A percentile compares a stretch with the other conserved stretches of the same genome.
Conservation (phyloP, 768 basidiomycete species). For the Leccinum ochraceum region DNA sequence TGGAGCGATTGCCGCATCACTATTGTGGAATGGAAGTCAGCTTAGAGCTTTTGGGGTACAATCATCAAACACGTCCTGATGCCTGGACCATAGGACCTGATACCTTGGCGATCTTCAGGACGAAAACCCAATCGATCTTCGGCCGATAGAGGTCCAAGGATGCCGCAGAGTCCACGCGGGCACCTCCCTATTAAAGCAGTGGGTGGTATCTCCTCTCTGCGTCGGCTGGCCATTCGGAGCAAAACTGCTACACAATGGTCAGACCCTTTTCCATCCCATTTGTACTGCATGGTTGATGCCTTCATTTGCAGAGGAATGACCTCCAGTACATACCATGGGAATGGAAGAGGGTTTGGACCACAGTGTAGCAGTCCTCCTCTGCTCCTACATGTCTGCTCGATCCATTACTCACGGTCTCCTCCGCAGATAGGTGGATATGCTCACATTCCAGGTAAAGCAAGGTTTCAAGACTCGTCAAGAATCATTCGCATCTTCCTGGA, state of each 20-base stretch:
- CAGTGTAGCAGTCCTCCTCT: constrained; percentile 14
- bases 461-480: background rate
- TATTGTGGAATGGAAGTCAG: constrained; percentile 7
- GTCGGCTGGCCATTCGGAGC: constrained; percentile 11
- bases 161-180: background rate
- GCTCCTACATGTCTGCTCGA: constrained; percentile 3
- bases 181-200: constrained; percentile 12
- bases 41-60: background rate
- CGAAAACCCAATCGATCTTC: background rate
- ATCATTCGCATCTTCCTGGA: background rate
- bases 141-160: constrained; percentile 4
- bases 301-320: constrained; percentile 30
- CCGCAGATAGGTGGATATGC: background rate
- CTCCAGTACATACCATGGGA: constrained; percentile 48
- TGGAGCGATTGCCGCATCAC: background rate
- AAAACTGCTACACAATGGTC: constrained; percentile 28
- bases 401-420: background rate
- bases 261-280: constrained; percentile 30
- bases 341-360: constrained; percentile 45
- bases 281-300: constrained; percentile 29
- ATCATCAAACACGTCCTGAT: background rate
- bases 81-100: background rate
- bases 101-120: background rate
- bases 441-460: constrained; percentile 1
- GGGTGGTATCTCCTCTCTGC: background rate